Base-by-base conservation (phyloP, 345 rosid genomes). In the Litchi chinensis region DNA sequence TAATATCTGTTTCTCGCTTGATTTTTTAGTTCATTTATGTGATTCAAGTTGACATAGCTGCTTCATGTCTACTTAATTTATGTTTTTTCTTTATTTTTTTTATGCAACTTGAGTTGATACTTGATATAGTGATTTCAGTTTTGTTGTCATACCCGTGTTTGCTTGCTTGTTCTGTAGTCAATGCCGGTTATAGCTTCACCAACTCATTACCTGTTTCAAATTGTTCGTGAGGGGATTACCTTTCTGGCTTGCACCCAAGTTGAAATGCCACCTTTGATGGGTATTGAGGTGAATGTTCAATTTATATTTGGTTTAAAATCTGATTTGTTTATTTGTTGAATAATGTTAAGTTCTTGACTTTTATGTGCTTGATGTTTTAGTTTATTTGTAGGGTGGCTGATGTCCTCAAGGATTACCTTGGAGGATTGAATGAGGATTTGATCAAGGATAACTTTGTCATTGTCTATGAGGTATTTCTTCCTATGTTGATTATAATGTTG, bases 251-350 rank as follows among this genome's bases (percentile, higher is more conserved):
- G 99, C 77, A 94, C 94, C 81, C 99, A 94, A 84, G 97, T 96
- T 75, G 99, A 94, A 86, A 94, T 96, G 98, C 97, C 97, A 5
- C 97, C 99, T 52, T 78, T 96, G 87, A 91, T 96, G 98, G 99
- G 90, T 40, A 90, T 94, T 77, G 99, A 96, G 97, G 99, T 94
- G 83, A 44, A 37, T 60, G 12, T 63, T 59, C 41, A 22, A 16
- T 24, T 8, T 28, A 19, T 57, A 22, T 70, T 60, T 28, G 70
- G 46, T 79, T 71, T 83, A 16, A 8, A 40, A 64, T 75, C 16
- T 56, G 50, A 54, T 75, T 11, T 11, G 9, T 77, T 37, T 65
- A 15, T 43, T 32, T 39, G 4, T 82, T 73, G 75, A 76, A n/a
- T 37, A 26, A 43, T 59, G 67, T 71, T 68, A 24, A 70, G 66